Evolutionary conservation across 73 alveolate genomes (phyloP), one percentile per base, ranked within the genome.

Genomic region (Diophrys appendiculata): DNA sequence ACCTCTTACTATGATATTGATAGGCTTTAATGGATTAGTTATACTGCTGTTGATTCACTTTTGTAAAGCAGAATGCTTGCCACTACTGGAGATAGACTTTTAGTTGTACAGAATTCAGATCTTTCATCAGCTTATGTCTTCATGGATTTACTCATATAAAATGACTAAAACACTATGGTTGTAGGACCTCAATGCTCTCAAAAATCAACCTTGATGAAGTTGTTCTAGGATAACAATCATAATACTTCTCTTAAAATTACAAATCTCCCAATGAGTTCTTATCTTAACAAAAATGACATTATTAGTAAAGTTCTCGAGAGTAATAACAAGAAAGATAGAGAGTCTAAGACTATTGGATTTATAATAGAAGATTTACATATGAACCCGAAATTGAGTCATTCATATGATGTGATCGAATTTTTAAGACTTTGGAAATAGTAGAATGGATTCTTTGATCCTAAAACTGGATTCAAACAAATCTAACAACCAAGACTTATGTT

Each of bases 301-400:
- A 13, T 65, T 0, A 71, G 81, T 13, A 65, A 65, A 18, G 29
- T 52, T 0, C 28, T 32, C 26, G 52, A 52, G 53, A 52, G 53
- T 8, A 60, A 72, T 11, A 23, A 34, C 1, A 71, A 81, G n/a
- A n/a, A n/a, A n/a, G n/a, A n/a, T n/a, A n/a, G n/a, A n/a, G n/a
- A n/a, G n/a, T n/a, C n/a, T n/a, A n/a, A n/a, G n/a, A n/a, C n/a
- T 30, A 34, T 30, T 24, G 69, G 75, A 0, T 60, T 87, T 30
- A n/a, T 80, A 52, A 80, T 87, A 0, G 94, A 87, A 52, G 94
- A 87, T 52, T 25, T 78, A 2, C 90, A 81, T 53, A 78, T 87
- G 2, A 82, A 80, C 26, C 26, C 69, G 29, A 87, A 87, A 77
- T 34, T 78, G 23, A 81, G 68, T 26, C 60, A 43, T 11, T 43